Evolutionary conservation across 257 asterid genomes (phyloP).

Genomic region (Petrea volubilis): DNA sequence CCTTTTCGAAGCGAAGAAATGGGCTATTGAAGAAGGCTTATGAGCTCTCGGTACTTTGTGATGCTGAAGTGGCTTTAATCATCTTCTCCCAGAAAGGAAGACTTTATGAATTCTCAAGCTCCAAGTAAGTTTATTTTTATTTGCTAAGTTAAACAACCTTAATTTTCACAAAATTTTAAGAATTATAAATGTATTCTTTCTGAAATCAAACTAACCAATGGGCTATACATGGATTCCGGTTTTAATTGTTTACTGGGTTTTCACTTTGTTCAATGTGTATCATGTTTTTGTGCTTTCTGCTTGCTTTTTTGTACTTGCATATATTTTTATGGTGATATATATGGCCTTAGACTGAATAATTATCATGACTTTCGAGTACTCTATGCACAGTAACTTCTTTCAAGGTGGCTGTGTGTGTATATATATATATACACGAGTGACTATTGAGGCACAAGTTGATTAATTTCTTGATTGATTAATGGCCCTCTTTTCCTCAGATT

Average conservation of each 20-base stretch:
- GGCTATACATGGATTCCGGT: neutral
- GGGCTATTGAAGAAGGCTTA: constrained; percentile 76
- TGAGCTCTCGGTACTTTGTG: constrained; percentile 74
- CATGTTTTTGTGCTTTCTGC: constrained; percentile 5
- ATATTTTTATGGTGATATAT: neutral
- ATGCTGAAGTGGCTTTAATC: constrained; percentile 70
- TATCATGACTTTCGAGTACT: neutral
- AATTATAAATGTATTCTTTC: neutral
- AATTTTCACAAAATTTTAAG: neutral
- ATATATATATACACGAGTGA: no score
- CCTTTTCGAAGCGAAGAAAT: constrained; percentile 68
- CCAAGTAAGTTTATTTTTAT: constrained; percentile 43
- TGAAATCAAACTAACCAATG: neutral
- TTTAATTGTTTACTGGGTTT: neutral
- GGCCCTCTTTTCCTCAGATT: neutral
- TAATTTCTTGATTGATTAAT: neutral
- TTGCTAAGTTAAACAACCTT: neutral
- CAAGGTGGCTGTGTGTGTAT: neutral
- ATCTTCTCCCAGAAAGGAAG: constrained; percentile 78
- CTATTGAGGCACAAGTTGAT: no score
- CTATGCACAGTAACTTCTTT: neutral
- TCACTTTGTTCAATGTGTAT: constrained; percentile 19
- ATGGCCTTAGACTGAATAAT: constrained; percentile 17
- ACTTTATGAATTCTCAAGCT: constrained; percentile 65
- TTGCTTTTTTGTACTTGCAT: constrained; percentile 5